These are phyloP conservation scores for Cytauxzoon felis DNA, from an alignment of 169 alveolate genomes.

Conservation along the genomic window DNA sequence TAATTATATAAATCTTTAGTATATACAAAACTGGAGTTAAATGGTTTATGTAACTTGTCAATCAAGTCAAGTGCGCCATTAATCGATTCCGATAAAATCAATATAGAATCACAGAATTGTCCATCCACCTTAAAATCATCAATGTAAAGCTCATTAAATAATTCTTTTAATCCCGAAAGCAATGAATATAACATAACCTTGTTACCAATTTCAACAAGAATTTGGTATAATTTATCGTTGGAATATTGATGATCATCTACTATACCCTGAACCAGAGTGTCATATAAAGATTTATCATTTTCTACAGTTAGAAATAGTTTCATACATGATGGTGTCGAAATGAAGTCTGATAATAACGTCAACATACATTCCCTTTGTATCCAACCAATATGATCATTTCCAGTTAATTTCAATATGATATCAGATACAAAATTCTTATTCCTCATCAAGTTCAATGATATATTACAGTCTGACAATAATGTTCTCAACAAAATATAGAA, in stretches of 20 bases:
- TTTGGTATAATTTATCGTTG: not conserved
- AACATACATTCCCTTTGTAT: not conserved
- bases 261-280: not conserved
- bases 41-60: not conserved
- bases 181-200: not conserved
- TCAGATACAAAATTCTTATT: not conserved
- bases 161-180: not conserved
- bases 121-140: not conserved
- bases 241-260: not conserved
- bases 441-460: not conserved
- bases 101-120: not conserved
- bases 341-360: not conserved
- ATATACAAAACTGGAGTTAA: not conserved
- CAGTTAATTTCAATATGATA: not conserved
- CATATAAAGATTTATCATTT: not conserved
- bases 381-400: not conserved
- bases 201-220: constrained; percentile 2
- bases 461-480: not conserved
- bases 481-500: not conserved
- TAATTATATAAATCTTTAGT: constrained; percentile 5
- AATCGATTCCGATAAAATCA: constrained; percentile 1
- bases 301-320: not conserved
- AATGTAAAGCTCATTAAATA: not conserved
- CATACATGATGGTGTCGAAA: not conserved
- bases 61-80: constrained; percentile 32